Conservation (phyloP, 2,329 filamentous ascomycete genomes). For the Paraconiothyrium brasiliense region DNA sequence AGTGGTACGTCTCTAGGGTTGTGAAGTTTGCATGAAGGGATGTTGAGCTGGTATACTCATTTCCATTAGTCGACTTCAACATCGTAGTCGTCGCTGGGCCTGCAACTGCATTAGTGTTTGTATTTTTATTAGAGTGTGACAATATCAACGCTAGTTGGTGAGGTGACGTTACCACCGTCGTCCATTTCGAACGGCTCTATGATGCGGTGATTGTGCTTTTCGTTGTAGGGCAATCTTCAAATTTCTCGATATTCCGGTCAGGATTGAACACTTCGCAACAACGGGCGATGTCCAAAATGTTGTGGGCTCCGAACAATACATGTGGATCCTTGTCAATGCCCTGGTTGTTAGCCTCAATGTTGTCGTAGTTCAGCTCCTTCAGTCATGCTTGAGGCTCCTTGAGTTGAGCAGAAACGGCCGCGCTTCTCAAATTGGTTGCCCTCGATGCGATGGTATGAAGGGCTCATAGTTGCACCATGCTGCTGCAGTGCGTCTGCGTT, state of each 20-base stretch:
- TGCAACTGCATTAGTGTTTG: too few species aligned
- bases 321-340: conserved; percentile 42
- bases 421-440: background rate
- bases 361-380: too few species aligned
- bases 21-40: too few species aligned
- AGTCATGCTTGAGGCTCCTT: background rate
- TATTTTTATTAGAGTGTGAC: too few species aligned
- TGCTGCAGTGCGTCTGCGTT: background rate
- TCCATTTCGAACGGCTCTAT: too few species aligned
- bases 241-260: background rate
- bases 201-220: too few species aligned
- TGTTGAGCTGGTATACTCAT: too few species aligned
- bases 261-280: background rate
- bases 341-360: conserved; percentile 8
- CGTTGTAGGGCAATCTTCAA: background rate
- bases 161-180: too few species aligned
- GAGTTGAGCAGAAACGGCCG: background rate
- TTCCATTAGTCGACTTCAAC: too few species aligned
- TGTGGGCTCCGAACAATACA: background rate
- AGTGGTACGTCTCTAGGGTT: too few species aligned
- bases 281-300: background rate
- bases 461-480: background rate
- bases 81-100: too few species aligned
- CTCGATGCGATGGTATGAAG: background rate
- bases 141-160: too few species aligned